Conservation (phyloP, 192 early-diverging fungal species). For the Rhizophagus clarus region DNA sequence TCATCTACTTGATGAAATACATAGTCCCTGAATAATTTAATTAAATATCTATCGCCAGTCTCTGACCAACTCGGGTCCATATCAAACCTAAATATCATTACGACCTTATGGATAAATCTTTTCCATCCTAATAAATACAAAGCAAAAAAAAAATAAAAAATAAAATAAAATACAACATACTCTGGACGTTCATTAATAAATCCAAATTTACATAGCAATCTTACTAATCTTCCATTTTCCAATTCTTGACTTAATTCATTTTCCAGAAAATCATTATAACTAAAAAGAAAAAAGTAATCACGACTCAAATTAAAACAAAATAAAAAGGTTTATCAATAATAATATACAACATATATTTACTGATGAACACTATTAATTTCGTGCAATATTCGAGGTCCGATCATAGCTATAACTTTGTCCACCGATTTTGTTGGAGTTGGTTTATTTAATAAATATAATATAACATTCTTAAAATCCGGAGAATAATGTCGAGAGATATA, state of each 20-base stretch:
- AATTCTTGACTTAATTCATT: slow-evolving; percentile 79
- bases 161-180: background rate
- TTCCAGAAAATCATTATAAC: slow-evolving; percentile 79
- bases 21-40: slow-evolving; percentile 97
- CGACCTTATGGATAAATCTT: background rate
- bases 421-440: slow-evolving; percentile 72
- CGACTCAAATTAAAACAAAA: background rate
- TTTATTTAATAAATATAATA: slow-evolving; percentile 77
- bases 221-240: slow-evolving; percentile 88
- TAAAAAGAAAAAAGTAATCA: slow-evolving; percentile 5
- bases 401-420: slow-evolving; percentile 79
- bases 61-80: slow-evolving; percentile 95
- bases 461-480: slow-evolving; percentile 81
- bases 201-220: slow-evolving; percentile 87
- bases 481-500: slow-evolving; percentile 76
- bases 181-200: slow-evolving; percentile 65
- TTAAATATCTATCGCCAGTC: slow-evolving; percentile 96
- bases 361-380: slow-evolving; percentile 77
- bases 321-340: background rate
- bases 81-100: slow-evolving; percentile 62
- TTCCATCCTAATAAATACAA: background rate
- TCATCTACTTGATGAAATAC: slow-evolving; percentile 96
- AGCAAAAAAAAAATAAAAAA: background rate
- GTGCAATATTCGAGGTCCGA: slow-evolving; percentile 71
- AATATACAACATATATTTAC: slow-evolving; percentile 38